Base-by-base conservation (phyloP, 805 yeast genomes). In the Candida loeiensis region DNA sequence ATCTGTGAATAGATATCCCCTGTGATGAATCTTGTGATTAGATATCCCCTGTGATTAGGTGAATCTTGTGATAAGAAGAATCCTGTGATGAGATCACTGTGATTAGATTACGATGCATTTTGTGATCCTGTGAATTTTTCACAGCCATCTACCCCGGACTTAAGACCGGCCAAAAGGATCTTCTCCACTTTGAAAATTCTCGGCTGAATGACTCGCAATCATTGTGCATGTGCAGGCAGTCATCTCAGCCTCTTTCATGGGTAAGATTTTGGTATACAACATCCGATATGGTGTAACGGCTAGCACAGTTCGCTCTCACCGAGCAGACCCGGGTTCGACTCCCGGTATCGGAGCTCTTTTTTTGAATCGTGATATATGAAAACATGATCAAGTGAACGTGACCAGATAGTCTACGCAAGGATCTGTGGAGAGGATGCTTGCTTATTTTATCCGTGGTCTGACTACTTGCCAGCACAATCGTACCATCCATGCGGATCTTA, bases 251-350 rank as follows among this genome's bases (percentile, higher is more conserved):
- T 6, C 24, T 21, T 9, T 7, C 9, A 9, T 9, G 24, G 24
- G 24, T 6, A 21, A 21, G 24, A 21, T 7, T 7, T 21, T 21
- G 6, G 6, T 9, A 27, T 5, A 5, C 5, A 11, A 13, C 31
- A 33, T 78, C 83, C 84, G 84, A 77, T 79, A 74, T 79, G 76
- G 85, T 79, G 84, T 79, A 79, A 77, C 82, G 85, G 84, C 80
- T 78, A 79, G 77, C 83, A 79, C 80, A 82, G 82, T 76, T 77
- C 82, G 83, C 84, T 79, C 79, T 80, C 84, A 79, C 85, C 83
- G 84, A 77, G 84, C 82, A 79, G 68, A 73, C 78, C 81, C 82
- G 85, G 85, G 85, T 80, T 80, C 85, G 84, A 80, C 83, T 79
- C 85, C 85, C 85, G 82, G 86, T 73, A 78, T 77, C 84, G 85